Evolutionary conservation across 2,329 filamentous ascomycete species (phyloP), one percentile per base, ranked within the genome.

Genomic region (Penicillium capsulatum): DNA sequence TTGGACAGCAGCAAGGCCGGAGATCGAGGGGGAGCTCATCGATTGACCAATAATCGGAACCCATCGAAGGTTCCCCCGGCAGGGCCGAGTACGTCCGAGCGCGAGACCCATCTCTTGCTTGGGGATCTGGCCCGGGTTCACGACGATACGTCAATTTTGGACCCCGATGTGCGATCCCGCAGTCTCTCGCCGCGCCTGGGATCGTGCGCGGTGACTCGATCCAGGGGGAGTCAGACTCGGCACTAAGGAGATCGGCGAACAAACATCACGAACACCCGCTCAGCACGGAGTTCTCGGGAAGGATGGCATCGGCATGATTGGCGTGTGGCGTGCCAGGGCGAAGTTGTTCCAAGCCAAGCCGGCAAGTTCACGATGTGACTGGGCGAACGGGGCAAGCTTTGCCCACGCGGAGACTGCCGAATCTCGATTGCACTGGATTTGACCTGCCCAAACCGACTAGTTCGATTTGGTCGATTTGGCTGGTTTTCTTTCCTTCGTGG

Each of bases 111-210:
- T 22, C 19, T 9, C 9, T 22, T 22, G 19, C 19, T 22, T 22
- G 5, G 31, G 35, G 45, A 49, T 45, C 38, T 45, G 30, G 27
- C 16, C 26, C 29, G 22, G 42, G 38, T 34, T 41, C 19, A 29
- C 28, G 42, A 44, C 35, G 52, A 55, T 51, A 55, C 48, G 13
- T 55, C 52, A 52, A 52, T n/a, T 28, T 28, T 28, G 5, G 19
- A 22, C 5, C 19, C n/a, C 19, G 19, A 22, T 22, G 5, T 22
- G n/a, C 19, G 5, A 22, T 9, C 19, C 9, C 5, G 19, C 19
- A 5, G 19, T 22, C 9, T 22, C 19, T 22, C 10, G 34, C n/a
- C n/a, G n/a, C n/a, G n/a, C n/a, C n/a, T n/a, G n/a, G n/a, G n/a
- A n/a, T n/a, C n/a, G 28, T 36, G 14, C 17, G 22, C 15, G 24